Base-by-base conservation (phyloP, 805 yeast genomes). In the Komagataella mondaviorum region DNA sequence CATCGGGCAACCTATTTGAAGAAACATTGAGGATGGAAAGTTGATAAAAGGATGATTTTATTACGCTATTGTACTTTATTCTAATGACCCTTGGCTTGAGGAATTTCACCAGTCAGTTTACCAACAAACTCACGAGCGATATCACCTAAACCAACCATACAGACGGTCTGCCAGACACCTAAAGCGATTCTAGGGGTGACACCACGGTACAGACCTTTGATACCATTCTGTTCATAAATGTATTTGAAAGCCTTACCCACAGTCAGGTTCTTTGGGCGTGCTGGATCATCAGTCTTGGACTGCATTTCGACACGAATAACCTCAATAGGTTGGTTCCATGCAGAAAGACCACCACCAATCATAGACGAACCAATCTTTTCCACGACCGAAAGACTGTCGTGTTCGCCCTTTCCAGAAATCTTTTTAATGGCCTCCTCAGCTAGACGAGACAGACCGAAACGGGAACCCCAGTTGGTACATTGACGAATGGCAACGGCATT, bases 261-360 rank as follows among this genome's bases (percentile, higher is more conserved):
- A 51, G 85, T 78, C 66, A 91, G 75, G 55, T 91, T 90, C 71
- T 87, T 85, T 54, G 98, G 99, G 71, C 97, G 84, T 65, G 88
- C 88, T 59, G 97, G 96, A 70, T 91, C 98, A 49, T 68, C 72
- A n/a, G 90, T 88, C 72, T 85, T 85, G 52, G 95, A 85, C 72
- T 93, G 99, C 97, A 93, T 89, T 71, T 93, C 99, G 17, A 93
- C 96, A 69, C 99, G 81, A 58, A 90, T 85, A 51, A 93, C 99
- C 71, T 93, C 99, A 62, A 93, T 89, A 45, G 98, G 99, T 72
- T 93, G 99, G 71, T 93, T 93, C 98, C 99, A 93, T 16, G 98
- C 96, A 54, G 91, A 81, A 57, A 93, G 78, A 57, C 96, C 97
- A 72, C 99, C 99, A 78, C 99, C 99, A 55, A 93, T 71, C 7